phyloP scores from a whole-genome alignment of 305 asterid genomes.

The Fraxinus latifolia region DNA sequence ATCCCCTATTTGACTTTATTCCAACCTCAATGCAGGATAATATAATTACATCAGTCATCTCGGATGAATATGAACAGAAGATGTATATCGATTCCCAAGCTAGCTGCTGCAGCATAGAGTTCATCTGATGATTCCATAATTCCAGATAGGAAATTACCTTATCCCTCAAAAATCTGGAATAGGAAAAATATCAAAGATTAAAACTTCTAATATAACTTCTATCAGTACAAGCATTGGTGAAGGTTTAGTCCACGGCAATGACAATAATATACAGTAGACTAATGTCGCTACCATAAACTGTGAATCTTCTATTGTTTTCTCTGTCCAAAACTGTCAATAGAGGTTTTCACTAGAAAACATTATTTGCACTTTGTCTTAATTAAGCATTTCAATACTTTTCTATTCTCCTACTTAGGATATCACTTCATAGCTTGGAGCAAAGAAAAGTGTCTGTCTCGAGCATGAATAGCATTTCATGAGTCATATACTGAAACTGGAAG shows the following conservation, averaged over 20 bases:
- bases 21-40: conserved; percentile 66
- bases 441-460: conserved; percentile 3
- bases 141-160: conserved; percentile 52
- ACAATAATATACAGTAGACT: conserved; percentile 2
- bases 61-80: conserved; percentile 70
- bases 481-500: conserved; percentile 5
- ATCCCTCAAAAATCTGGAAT: conserved; percentile 90
- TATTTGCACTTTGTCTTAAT: conserved; percentile 7
- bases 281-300: conserved; percentile 16
- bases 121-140: conserved; percentile 92
- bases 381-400: not conserved
- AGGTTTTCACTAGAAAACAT: not conserved
- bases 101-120: conserved; percentile 91
- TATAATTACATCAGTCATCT: conserved; percentile 79
- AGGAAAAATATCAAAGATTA: conserved; percentile 24
- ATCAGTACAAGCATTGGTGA: conserved; percentile 11
- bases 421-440: conserved; percentile 13
- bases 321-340: conserved; percentile 9
- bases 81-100: conserved; percentile 80
- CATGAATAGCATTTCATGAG: not conserved
- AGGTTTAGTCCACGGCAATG: conserved; percentile 15
- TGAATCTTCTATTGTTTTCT: conserved; percentile 11
- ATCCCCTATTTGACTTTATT: conserved; percentile 44
- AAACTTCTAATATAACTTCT: conserved; percentile 20
- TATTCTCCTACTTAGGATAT: not conserved